Percentiles rank a stretch among this genome's conserved stretches.
These are phyloP conservation scores for Spinellus fusiger DNA, from an alignment of 192 early-diverging fungal genomes.

Conservation along the genomic window DNA sequence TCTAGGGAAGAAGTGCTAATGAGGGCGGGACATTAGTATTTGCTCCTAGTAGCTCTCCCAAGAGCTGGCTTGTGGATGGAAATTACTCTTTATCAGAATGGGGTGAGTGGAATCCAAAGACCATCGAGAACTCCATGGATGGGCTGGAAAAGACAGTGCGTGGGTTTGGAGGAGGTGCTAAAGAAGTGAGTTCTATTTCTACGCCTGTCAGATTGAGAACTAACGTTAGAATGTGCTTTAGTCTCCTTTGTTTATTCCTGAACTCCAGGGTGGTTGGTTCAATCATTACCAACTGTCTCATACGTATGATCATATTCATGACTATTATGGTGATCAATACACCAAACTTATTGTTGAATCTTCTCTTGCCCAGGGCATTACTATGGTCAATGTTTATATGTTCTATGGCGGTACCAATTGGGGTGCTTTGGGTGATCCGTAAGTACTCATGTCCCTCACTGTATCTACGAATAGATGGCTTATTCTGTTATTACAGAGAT, in stretches of 20 bases:
- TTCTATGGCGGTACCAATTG: conserved; percentile 77
- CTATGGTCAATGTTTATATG: conserved; percentile 64
- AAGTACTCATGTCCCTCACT: conserved; percentile 24
- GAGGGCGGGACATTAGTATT: conserved; percentile 33
- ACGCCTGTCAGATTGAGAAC: not conserved
- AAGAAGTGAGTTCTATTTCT: conserved; percentile 28
- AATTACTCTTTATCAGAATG: conserved; percentile 34
- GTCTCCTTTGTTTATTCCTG: conserved; percentile 70
- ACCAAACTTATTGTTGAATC: conserved; percentile 58
- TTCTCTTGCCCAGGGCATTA: conserved; percentile 58
- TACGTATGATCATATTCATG: conserved; percentile 62
- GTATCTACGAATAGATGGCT: not conserved
- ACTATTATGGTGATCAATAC: conserved; percentile 65
- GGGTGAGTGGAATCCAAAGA: conserved; percentile 50
- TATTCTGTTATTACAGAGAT: conserved; percentile 37
- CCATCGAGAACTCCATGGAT: conserved; percentile 47
- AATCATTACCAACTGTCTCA: conserved; percentile 60
- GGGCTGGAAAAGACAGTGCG: conserved; percentile 60
- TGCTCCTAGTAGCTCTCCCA: conserved; percentile 46
- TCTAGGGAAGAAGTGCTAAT: not conserved
- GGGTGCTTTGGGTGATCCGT: conserved; percentile 65
- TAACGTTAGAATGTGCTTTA: conserved; percentile 2
- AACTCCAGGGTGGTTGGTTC: conserved; percentile 79
- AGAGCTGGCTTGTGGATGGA: conserved; percentile 37
- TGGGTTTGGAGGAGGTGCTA: conserved; percentile 60